Base-by-base conservation (phyloP, 2,329 filamentous ascomycete species). In the Gaeumannomyces tritici region DNA sequence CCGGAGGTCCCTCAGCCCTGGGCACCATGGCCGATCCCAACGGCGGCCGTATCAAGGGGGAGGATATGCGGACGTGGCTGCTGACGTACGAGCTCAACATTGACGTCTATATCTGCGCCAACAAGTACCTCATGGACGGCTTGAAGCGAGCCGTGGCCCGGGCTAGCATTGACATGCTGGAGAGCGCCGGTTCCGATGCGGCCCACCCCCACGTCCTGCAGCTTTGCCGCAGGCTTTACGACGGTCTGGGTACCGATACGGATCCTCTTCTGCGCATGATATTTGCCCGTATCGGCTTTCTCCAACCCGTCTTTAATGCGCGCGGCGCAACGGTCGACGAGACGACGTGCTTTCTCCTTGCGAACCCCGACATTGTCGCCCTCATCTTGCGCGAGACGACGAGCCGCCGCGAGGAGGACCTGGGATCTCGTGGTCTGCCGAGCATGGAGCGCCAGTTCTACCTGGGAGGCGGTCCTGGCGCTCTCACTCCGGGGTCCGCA, bases 81-180 rank as follows among this genome's bases (percentile, higher is more conserved):
- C 70, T 79, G 59, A 69, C 76, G 2, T 81, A 79, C 66, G 74
- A 78, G 64, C 73, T 81, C 47, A 77, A 76, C 66, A 66, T 82
- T 15, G 77, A 80, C 61, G 78, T 80, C 15, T 81, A 82, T 69
- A 76, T 81, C 61, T 77, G 77, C 61, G 79, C 79, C 9, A 74
- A 80, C 65, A 75, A 76, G 61, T 81, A 76, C 67, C 71, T 80
- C 61, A 75, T 82, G 67, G 73, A 77, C 29, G 75, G 75, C 59
- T 77, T 82, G 69, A 77, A 79, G 66, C 64, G 63, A 5, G 74
- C 73, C 57, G 73, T 81, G 51, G 72, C 77, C 60, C 73, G 75
- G 4, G 74, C 69, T 33, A 73, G 74, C 62, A 72, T 82, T 64
- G 77, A 81, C 67, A 77, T 79, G 73, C 73, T 80, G 18, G 76